Evolutionary conservation across 139 green algal genomes (phyloP), one percentile per base, ranked within the genome.

Genomic region (Chlamydomonas sphaeroides): DNA sequence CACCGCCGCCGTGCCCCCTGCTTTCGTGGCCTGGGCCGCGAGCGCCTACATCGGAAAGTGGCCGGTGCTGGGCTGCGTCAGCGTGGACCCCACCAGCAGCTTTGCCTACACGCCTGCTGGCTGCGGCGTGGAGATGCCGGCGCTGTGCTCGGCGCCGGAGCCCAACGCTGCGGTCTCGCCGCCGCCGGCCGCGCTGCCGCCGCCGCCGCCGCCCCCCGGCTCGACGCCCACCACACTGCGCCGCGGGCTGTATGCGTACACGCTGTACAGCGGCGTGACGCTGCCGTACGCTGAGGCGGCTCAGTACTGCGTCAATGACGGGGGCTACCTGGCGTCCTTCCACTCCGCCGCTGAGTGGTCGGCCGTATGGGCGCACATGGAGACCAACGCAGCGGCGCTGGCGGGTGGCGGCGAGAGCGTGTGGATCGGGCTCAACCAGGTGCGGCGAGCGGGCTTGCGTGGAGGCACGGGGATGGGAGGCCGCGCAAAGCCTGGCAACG

Each of bases 311-410:
- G 15, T 6, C 26, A 72, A 53, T 42, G 65, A 45, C 32, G 75
- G 75, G 42, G 75, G 62, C 32, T 82, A 53, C 61, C 62, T 82
- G 75, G 75, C 75, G 75, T 73, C 62, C 6, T 72, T 82, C 62
- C 75, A 72, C 61, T 82, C 75, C 5, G 41, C 61, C 0, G 41
- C 32, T 1, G 75, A 82, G n/a, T 82, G 26, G 0, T 15, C 1
- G 3, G 75, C 32, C 5, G 75, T 82, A 30, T 82, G 75, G 75
- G 2, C n/a, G 10, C 35, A 21, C 38, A 28, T 82, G 20, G 26
- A 2, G 28, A 35, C 30, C 14, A 66, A 39, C n/a, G 65, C 38
- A 23, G 26, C 45, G 21, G 41, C 72, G 32, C 75, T 82, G 75
- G 8, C 41, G 18, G 41, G 59, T 7, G 57, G 39, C 15, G 38